Evolutionary conservation across 345 rosid genomes (phyloP), one percentile per base, ranked within the genome.

Genomic region (sweet orange (Citrus sinensis)): DNA sequence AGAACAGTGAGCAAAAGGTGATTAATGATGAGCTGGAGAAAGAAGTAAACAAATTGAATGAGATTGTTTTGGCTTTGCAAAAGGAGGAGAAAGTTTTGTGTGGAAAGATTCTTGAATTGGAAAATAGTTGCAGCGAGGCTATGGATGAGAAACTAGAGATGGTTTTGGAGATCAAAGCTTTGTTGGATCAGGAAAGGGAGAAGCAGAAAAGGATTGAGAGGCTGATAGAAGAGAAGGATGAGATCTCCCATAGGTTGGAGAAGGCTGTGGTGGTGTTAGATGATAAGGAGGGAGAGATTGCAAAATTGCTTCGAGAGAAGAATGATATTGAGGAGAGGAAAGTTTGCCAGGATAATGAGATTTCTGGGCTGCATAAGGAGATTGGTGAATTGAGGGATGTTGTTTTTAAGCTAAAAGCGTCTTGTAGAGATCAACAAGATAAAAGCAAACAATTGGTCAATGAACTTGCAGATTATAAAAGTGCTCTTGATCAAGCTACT

Each of bases 11-110:
- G 27, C 86, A 82, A 49, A 68, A 16, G 46, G 42, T 61, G 59
- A 81, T 80, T 73, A 85, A 90, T 27, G 46, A 46, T 64, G 85
- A 83, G 76, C 65, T 93, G 75, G 89, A 84, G 84, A 79, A 76
- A 69, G 84, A 80, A 71, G 60, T 80, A 24, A 34, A 49, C 22
- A 60, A 61, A 13, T n/a, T 85, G 86, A 59, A 82, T 75, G 86
- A 76, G 78, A 40, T 60, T 42, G 76, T 76, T 56, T 42, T 40
- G 55, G 76, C 76, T 74, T 83, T 87, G 82, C 77, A 46, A 34
- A 80, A 70, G 27, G 89, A 95, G 80, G 92, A 85, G 83, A 75
- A 51, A 39, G 55, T 65, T 42, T 75, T 90, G 88, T 66, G 54
- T 22, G 77, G 7, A 25, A 76, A 81, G 73, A 73, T 86, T 54